Conservation (phyloP, 805 yeast genomes). For the Teunomyces funiuensis region DNA sequence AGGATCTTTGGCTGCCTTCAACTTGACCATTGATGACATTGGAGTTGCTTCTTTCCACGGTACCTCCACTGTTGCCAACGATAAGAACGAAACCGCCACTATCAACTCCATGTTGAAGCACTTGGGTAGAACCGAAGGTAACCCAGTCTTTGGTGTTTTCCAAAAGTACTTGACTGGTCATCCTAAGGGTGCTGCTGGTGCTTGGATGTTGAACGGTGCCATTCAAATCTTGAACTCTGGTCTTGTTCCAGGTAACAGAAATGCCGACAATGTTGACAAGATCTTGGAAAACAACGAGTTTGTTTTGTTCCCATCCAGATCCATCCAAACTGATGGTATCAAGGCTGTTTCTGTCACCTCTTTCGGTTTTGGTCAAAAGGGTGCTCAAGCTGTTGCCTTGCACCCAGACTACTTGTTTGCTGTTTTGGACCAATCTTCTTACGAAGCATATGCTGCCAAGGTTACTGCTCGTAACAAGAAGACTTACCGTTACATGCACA, state of each 20-base stretch:
- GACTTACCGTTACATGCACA: constrained; percentile 94
- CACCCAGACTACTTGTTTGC: constrained; percentile 94
- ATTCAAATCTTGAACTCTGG: constrained; percentile 90
- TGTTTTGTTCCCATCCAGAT: constrained; percentile 90
- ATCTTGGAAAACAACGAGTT: constrained; percentile 78
- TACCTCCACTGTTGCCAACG: constrained; percentile 97
- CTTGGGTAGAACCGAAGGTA: constrained; percentile 95
- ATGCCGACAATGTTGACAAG: constrained; percentile 94
- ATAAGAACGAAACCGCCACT: constrained; percentile 94
- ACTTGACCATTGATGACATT: constrained; percentile 89
- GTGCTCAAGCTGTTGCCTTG: constrained; percentile 90
- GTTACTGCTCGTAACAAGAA: constrained; percentile 80
- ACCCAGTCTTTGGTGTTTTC: constrained; percentile 97
- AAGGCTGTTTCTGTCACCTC: constrained; percentile 97
- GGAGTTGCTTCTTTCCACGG: constrained; percentile 99
- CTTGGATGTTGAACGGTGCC: constrained; percentile 99
- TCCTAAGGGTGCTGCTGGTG: constrained; percentile 99
- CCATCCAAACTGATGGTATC: constrained; percentile 92
- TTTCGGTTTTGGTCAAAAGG: constrained; percentile 99
- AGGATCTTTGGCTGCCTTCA: constrained; percentile 94
- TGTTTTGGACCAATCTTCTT: constrained; percentile 68
- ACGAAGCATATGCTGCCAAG: constrained; percentile 67
- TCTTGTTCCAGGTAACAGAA: constrained; percentile 96
- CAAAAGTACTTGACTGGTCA: constrained; percentile 99
- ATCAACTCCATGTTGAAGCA: constrained; percentile 91